Percentiles rank a stretch among this genome's conserved stretches.
Conservation (phyloP, 2,329 filamentous ascomycete species). For the Daldinia sp. region DNA sequence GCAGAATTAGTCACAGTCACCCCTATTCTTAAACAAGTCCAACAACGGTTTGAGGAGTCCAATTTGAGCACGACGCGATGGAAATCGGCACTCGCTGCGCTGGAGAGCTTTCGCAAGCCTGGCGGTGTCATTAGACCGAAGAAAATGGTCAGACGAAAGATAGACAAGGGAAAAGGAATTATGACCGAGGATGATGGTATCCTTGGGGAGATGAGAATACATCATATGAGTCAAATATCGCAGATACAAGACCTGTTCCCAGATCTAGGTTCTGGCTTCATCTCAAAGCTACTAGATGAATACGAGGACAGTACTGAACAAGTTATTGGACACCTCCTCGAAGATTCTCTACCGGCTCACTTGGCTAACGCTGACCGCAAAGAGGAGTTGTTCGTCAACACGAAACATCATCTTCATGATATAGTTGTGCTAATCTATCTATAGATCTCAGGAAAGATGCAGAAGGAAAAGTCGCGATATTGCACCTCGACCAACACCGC, state of each 20-base stretch:
- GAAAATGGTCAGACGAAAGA: constrained; percentile 64
- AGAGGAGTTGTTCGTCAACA: constrained; percentile 68
- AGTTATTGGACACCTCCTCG: constrained; percentile 83
- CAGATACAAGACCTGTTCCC: constrained; percentile 96
- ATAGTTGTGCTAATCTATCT: constrained; percentile 15
- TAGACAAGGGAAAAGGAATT: constrained; percentile 74
- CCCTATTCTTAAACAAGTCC: constrained; percentile 75
- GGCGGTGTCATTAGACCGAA: constrained; percentile 65
- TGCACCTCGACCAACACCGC: constrained; percentile 72
- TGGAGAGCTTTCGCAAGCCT: constrained; percentile 71
- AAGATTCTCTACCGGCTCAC: constrained; percentile 78
- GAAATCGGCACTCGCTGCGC: constrained; percentile 69
- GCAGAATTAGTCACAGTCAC: constrained; percentile 85
- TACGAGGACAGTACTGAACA: constrained; percentile 83
- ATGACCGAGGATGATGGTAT: constrained; percentile 55
- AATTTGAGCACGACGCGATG: constrained; percentile 66
- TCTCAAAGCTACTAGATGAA: constrained; percentile 82
- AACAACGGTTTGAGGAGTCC: constrained; percentile 64
- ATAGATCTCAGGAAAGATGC: constrained; percentile 47
- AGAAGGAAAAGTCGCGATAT: constrained; percentile 58
- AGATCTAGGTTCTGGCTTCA: constrained; percentile 84
- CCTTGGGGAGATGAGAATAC: constrained; percentile 73
- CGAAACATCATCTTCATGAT: constrained; percentile 1
- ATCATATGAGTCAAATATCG: constrained; percentile 85
- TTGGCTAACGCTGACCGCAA: constrained; percentile 73